phyloP scores from a whole-genome alignment of 768 basidiomycete genomes.

The Amanita molliuscula region DNA sequence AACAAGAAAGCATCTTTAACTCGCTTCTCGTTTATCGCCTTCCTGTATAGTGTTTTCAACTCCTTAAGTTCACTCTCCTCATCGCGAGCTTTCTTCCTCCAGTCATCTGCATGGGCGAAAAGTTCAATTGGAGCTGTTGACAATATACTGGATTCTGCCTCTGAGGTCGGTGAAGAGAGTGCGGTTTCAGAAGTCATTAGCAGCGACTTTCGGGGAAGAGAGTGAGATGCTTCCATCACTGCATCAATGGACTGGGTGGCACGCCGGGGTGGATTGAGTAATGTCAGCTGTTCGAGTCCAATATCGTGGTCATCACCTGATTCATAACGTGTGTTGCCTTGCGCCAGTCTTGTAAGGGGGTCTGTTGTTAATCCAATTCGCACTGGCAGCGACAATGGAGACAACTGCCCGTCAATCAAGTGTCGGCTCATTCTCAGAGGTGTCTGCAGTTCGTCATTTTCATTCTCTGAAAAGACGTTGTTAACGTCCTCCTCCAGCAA shows the following conservation, averaged over 20 bases:
- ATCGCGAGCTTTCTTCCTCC: conserved; percentile 30
- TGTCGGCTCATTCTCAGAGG: not conserved
- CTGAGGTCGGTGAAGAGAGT: not conserved
- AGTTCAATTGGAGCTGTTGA: conserved; percentile 22
- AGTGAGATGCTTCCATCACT: not conserved
- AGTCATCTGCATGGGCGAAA: conserved; percentile 22
- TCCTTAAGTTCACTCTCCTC: conserved; percentile 20
- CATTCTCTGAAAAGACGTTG: conserved; percentile 7
- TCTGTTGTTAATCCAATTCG: not conserved
- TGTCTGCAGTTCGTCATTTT: conserved; percentile 9
- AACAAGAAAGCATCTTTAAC: conserved; percentile 29
- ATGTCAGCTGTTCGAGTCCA: not conserved
- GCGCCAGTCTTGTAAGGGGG: not conserved
- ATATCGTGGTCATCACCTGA: not conserved
- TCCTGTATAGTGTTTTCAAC: conserved; percentile 18
- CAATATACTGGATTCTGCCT: conserved; percentile 16
- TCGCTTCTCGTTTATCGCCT: conserved; percentile 20
- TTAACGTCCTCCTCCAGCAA: conserved; percentile 7
- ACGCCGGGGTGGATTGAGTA: not conserved
- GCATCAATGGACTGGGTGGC: not conserved
- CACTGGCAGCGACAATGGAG: conserved; percentile 8
- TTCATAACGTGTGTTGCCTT: not conserved
- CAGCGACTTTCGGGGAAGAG: not conserved
- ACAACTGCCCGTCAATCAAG: not conserved
- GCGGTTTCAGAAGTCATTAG: conserved; percentile 4